Evolutionary conservation across 768 basidiomycete species (phyloP).

Genomic region (Suillus cothurnatus): DNA sequence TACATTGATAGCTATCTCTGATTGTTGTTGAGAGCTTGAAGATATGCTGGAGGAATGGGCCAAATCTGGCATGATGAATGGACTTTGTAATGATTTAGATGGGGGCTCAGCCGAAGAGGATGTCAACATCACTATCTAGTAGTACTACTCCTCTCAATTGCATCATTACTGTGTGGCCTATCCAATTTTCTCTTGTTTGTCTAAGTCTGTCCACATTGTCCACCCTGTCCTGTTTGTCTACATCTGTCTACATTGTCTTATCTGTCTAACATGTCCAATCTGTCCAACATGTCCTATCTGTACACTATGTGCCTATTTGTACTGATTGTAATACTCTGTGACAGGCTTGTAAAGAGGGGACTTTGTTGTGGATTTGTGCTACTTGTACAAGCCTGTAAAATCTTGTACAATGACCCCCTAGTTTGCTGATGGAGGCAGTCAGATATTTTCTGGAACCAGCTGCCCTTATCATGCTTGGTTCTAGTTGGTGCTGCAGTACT

Average conservation of each 20-base stretch:
- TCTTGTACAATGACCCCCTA: constrained; percentile 1
- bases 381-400: background rate
- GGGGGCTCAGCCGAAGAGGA: background rate
- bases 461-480: too few relatives aligned
- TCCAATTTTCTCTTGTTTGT: background rate
- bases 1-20: background rate
- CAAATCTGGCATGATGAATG: background rate
- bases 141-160: background rate
- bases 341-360: background rate
- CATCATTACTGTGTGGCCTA: background rate
- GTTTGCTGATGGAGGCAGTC: background rate
- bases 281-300: background rate
- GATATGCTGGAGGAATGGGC: background rate
- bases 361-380: background rate
- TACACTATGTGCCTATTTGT: background rate
- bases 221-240: background rate
- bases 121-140: background rate
- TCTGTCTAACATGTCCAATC: too few relatives aligned
- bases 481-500: too few relatives aligned
- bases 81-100: background rate
- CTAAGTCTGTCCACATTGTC: background rate
- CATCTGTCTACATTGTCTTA: background rate
- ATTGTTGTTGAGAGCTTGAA: background rate
- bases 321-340: background rate
- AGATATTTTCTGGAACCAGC: too few relatives aligned